Conservation (phyloP, 805 yeast species). For the Sugiyamaella smithiae region DNA sequence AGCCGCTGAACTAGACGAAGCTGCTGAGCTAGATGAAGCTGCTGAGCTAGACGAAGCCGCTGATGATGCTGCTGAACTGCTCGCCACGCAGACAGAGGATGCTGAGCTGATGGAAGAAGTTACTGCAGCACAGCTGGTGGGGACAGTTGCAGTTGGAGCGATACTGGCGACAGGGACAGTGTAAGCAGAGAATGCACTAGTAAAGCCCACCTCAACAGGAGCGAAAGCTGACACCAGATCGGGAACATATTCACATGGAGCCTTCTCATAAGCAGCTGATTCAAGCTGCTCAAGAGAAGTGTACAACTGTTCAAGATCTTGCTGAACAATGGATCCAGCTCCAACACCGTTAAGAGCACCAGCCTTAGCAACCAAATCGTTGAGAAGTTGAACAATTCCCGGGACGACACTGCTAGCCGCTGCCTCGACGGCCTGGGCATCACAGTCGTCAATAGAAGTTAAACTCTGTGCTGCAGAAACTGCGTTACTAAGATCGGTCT, state of each 20-base stretch:
- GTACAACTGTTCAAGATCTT: constrained; percentile 24
- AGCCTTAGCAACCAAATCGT: constrained; percentile 25
- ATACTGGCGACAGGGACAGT: neutral
- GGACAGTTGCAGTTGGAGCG: neutral
- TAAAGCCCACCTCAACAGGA: constrained; percentile 13
- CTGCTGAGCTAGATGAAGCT: neutral
- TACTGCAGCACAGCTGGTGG: neutral
- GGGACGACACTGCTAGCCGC: constrained; percentile 17
- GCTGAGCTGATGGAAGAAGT: neutral
- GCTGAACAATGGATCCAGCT: constrained; percentile 23
- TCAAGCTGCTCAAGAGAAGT: constrained; percentile 24
- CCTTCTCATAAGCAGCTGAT: constrained; percentile 17
- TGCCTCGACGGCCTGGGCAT: constrained; percentile 11
- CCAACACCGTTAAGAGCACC: constrained; percentile 26
- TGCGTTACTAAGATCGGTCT: constrained; percentile 19
- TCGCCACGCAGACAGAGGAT: neutral
- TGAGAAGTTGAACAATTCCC: constrained; percentile 17
- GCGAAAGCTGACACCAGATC: constrained; percentile 19
- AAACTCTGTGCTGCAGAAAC: constrained; percentile 12
- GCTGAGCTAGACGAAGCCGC: neutral
- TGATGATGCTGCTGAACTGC: neutral
- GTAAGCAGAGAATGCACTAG: constrained; percentile 14
- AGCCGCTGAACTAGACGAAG: neutral
- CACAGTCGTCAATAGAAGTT: constrained; percentile 5
- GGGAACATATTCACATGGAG: constrained; percentile 17